Evolutionary conservation across 177 flowering plant species (phyloP), one percentile per base, ranked within the genome.

Genomic region (Vitis hybrid): DNA sequence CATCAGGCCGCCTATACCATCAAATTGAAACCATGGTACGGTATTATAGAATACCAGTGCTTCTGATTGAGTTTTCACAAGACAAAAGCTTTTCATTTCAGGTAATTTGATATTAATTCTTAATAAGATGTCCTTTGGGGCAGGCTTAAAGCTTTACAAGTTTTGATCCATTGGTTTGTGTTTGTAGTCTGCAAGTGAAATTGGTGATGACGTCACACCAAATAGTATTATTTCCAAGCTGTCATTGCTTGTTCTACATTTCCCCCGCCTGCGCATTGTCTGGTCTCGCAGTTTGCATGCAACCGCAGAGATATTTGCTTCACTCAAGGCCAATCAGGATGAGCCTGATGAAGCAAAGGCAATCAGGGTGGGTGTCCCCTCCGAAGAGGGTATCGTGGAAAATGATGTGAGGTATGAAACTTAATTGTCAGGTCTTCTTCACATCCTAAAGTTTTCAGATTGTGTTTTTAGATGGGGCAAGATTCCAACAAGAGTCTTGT

Each of bases 281-380:
- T 96, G 98, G 99, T 96, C 99, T 60, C 97, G 99, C 63, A 92
- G 97, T 74, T 81, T 96, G 82, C 93, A 96, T 83, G 98, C 99
- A 11, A 96, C 97, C 62, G 98, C 97, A 49, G 98, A 93, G 69
- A 93, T 93, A 79, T 96, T 96, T 82, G 83, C 93, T 55, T 84
- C 93, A 0, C 88, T 96, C 1, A 96, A 96, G 83, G 87, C 95
- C 66, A 96, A 96, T 73, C 98, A 96, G 71, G 99, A 96, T 82
- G 99, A 94, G 78, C 98, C 99, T 22, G 97, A 94, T 71, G 91
- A 86, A 72, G 76, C 75, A 50, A 93, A 80, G 77, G 99, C 99
- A 56, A 82, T 82, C 63, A 83, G 97, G 77, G 97, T 96, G 57
- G 99, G 99, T 45, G 94, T 96, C 31, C 99, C 99, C 16, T 81